phyloP scores from a whole-genome alignment of 352 stramenopile species.

The Aphanomyces cochlioides region DNA sequence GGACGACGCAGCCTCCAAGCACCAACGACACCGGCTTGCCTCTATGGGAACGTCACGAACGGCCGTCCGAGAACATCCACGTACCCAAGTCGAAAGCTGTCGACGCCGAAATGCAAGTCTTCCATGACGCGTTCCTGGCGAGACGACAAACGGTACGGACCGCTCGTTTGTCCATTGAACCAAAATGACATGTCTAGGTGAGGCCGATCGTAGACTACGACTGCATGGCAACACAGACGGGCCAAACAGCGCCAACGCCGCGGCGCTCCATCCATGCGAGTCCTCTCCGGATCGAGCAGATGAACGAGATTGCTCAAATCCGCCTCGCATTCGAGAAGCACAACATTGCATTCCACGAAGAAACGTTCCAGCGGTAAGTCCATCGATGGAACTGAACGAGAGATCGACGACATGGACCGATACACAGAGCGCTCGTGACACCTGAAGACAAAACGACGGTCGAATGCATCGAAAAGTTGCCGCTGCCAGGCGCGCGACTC shows the following conservation, averaged over 20 bases:
- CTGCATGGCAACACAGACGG: too few species aligned
- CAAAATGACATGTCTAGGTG: background rate
- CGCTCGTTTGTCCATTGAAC: background rate
- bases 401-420: background rate
- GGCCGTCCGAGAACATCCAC: background rate
- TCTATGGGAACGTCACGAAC: background rate
- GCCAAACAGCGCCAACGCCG: background rate
- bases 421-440: constrained; percentile 42
- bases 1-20: background rate
- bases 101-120: constrained; percentile 12
- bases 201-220: background rate
- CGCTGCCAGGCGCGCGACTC: constrained; percentile 47
- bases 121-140: background rate
- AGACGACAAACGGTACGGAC: background rate
- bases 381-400: constrained; percentile 1
- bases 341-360: constrained; percentile 40
- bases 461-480: constrained; percentile 52
- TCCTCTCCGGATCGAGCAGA: constrained; percentile 49
- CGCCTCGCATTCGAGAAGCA: constrained; percentile 53
- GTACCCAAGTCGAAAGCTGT: background rate
- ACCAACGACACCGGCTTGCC: background rate
- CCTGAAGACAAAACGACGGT: constrained; percentile 53
- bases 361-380: constrained; percentile 40
- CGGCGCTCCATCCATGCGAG: constrained; percentile 33
- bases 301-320: constrained; percentile 64